These are phyloP conservation scores for Xylariaceae sp. DNA, from an alignment of 2,329 filamentous ascomycete species.

Conservation along the genomic window DNA sequence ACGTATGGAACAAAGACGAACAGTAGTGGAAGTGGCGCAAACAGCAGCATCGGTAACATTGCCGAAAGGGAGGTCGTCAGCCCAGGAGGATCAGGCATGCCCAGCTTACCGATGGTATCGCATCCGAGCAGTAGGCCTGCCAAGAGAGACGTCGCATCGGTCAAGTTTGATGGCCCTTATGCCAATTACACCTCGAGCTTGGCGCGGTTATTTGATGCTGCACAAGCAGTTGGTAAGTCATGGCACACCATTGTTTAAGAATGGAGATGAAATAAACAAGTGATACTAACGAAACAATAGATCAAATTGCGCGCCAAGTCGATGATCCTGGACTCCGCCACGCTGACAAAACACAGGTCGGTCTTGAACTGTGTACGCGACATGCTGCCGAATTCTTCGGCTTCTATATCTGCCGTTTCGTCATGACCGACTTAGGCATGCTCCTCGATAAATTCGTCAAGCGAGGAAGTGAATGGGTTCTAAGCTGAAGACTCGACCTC, in stretches of 20 bases:
- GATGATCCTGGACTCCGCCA: constrained; percentile 91
- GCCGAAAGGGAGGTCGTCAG: constrained; percentile 46
- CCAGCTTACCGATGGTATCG: constrained; percentile 73
- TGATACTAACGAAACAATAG: constrained; percentile 43
- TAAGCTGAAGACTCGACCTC: constrained; percentile 16
- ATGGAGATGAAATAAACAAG: not conserved
- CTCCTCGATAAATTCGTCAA: constrained; percentile 97
- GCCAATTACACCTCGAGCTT: constrained; percentile 87
- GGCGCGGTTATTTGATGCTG: constrained; percentile 87
- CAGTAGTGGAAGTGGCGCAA: constrained; percentile 27
- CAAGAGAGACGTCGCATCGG: constrained; percentile 65
- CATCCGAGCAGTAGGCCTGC: constrained; percentile 62
- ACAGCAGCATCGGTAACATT: constrained; percentile 29
- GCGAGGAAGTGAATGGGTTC: constrained; percentile 90
- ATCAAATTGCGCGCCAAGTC: constrained; percentile 93
- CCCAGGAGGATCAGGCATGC: constrained; percentile 63
- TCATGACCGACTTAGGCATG: constrained; percentile 76
- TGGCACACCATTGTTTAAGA: not conserved
- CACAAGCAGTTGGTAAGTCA: constrained; percentile 79
- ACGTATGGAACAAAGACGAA: constrained; percentile 47
- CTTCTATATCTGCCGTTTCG: constrained; percentile 94
- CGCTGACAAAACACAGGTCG: constrained; percentile 90
- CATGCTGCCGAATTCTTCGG: constrained; percentile 97
- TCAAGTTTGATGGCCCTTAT: constrained; percentile 78
- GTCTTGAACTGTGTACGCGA: constrained; percentile 85